These are phyloP conservation scores for Solanum bukasovii DNA, from an alignment of 257 asterid species.

Conservation along the genomic window DNA sequence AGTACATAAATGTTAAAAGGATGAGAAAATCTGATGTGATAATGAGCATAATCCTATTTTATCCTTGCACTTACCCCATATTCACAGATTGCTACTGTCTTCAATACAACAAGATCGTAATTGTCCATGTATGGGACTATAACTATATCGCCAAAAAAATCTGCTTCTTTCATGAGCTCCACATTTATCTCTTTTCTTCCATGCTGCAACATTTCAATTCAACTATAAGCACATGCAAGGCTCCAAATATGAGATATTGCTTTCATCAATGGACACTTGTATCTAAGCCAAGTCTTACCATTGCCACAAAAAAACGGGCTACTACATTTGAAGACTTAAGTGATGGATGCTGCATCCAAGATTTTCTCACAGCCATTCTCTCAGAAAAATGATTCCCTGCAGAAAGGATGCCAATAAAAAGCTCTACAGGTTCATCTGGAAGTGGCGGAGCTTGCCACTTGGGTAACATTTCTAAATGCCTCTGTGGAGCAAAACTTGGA, in stretches of 20 bases:
- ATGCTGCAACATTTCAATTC: conserved; percentile 43
- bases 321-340: conserved; percentile 55
- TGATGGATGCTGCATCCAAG: conserved; percentile 75
- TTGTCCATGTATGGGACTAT: conserved; percentile 93
- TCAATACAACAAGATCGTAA: conserved; percentile 88
- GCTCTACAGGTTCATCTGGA: conserved; percentile 58
- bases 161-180: conserved; percentile 87
- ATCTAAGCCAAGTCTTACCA: conserved; percentile 39
- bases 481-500: conserved; percentile 69
- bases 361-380: conserved; percentile 92
- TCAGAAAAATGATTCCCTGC: conserved; percentile 97
- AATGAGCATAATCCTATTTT: background rate
- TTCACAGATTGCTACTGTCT: conserved; percentile 89
- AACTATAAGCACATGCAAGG: conserved; percentile 2
- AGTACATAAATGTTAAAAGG: background rate
- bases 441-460: conserved; percentile 74
- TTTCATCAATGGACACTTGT: background rate
- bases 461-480: conserved; percentile 55
- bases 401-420: conserved; percentile 84
- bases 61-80: conserved; percentile 65
- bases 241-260: background rate
- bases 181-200: conserved; percentile 72
- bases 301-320: conserved; percentile 82
- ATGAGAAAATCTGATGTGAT: background rate
- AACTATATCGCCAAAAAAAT: conserved; percentile 82